Evolutionary conservation across 2,329 filamentous ascomycete genomes (phyloP).

Genomic region (Epichloe typhina): DNA sequence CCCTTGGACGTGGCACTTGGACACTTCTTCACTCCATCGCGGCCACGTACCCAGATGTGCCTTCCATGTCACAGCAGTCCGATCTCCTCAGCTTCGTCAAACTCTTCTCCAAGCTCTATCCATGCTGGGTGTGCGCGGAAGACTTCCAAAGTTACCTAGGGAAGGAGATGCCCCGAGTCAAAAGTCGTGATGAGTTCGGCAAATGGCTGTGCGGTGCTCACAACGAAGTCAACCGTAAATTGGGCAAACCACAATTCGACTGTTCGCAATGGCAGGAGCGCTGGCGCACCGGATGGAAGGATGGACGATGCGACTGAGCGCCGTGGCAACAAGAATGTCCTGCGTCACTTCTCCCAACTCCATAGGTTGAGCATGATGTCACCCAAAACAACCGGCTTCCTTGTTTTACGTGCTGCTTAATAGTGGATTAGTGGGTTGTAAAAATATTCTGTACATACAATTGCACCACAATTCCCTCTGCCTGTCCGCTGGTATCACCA

Average conservation of each 20-base stretch:
- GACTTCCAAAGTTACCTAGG: conserved; percentile 79
- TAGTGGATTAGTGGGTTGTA: background rate
- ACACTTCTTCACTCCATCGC: conserved; percentile 87
- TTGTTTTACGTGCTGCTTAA: background rate
- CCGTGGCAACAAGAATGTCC: background rate
- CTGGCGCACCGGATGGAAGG: conserved; percentile 83
- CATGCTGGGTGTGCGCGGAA: conserved; percentile 89
- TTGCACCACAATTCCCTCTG: background rate
- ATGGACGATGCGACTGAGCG: conserved; percentile 44
- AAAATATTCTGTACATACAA: too few relatives aligned
- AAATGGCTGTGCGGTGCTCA: conserved; percentile 76
- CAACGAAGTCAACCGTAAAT: conserved; percentile 76
- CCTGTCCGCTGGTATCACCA: background rate
- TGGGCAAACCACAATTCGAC: conserved; percentile 86
- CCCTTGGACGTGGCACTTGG: conserved; percentile 80
- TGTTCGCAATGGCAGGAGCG: conserved; percentile 84
- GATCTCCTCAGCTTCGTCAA: conserved; percentile 68
- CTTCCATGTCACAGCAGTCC: conserved; percentile 54
- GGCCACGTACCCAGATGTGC: conserved; percentile 65
- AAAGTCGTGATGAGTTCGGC: conserved; percentile 57
- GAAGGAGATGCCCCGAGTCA: conserved; percentile 50
- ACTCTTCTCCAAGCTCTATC: conserved; percentile 77
- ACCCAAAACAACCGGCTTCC: background rate
- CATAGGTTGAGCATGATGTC: too few relatives aligned
- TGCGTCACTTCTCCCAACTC: too few relatives aligned